These are phyloP conservation scores for Helichrysum umbraculigerum DNA, from an alignment of 129 eudicot genomes.

Conservation along the genomic window DNA sequence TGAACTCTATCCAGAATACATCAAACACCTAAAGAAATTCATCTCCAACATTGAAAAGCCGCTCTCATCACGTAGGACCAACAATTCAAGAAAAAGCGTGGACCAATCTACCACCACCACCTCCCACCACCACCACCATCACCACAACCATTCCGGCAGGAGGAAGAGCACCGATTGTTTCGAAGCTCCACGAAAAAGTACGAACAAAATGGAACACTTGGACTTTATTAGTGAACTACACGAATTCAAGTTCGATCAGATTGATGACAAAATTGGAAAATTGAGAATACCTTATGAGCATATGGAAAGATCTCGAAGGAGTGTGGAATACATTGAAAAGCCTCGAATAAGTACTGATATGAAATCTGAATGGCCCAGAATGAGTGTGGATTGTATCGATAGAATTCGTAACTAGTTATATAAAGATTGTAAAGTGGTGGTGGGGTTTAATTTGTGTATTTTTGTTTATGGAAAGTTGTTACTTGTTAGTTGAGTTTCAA, in stretches of 20 bases:
- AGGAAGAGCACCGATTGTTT: conserved; percentile 60
- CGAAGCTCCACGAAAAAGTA: conserved; percentile 69
- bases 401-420: conserved; percentile 36
- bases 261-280: conserved; percentile 49
- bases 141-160: conserved; percentile 36
- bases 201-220: conserved; percentile 58
- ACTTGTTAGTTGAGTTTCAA: conserved; percentile 20
- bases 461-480: conserved; percentile 29
- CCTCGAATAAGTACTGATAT: conserved; percentile 55
- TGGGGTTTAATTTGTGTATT: conserved; percentile 40
- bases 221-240: conserved; percentile 30
- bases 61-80: conserved; percentile 46
- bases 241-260: conserved; percentile 41
- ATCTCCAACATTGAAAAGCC: conserved; percentile 62
- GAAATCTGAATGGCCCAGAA: conserved; percentile 61
- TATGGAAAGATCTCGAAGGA: conserved; percentile 70
- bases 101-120: conserved; percentile 49
- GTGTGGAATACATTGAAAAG: conserved; percentile 68
- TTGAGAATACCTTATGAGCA: conserved; percentile 59
- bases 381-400: conserved; percentile 84
- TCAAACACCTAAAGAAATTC: conserved; percentile 77
- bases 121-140: conserved; percentile 29
- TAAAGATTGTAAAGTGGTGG: conserved; percentile 30
- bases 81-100: conserved; percentile 54
- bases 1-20: conserved; percentile 77